These are phyloP conservation scores for Sorghum bicolor DNA, from an alignment of 176 grass and related monocot species.

Conservation along the genomic window DNA sequence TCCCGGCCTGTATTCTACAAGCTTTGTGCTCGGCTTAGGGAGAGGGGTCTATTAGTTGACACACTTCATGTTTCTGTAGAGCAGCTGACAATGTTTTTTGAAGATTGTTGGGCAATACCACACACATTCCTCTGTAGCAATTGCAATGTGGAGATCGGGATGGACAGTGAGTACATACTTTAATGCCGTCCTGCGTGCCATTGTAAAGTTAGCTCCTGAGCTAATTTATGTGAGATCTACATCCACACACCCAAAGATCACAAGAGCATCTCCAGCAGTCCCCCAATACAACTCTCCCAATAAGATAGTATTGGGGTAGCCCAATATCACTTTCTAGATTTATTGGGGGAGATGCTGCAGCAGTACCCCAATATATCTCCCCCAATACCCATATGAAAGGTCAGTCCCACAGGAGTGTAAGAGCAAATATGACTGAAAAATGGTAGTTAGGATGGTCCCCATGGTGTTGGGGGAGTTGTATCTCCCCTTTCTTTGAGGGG, in stretches of 20 bases:
- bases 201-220: not conserved
- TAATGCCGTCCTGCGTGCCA: not conserved
- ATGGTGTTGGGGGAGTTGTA: no score
- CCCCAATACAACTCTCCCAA: no score
- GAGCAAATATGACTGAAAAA: no score
- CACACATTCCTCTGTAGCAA: not conserved
- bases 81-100: slow-evolving; percentile 19
- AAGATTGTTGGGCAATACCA: not conserved
- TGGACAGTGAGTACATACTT: not conserved
- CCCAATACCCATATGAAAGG: no score
- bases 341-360: no score
- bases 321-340: no score
- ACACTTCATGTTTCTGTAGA: slow-evolving; percentile 19
- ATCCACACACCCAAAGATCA: not conserved
- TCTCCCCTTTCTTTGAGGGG: no score
- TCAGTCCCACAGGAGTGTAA: no score
- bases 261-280: no score
- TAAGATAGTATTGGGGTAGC: no score
- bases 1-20: not conserved
- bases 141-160: not conserved
- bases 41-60: not conserved
- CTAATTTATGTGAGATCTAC: not conserved
- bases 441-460: no score
- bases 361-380: no score
- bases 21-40: not conserved